Conservation (phyloP, 768 basidiomycete species). For the Mycena venus region DNA sequence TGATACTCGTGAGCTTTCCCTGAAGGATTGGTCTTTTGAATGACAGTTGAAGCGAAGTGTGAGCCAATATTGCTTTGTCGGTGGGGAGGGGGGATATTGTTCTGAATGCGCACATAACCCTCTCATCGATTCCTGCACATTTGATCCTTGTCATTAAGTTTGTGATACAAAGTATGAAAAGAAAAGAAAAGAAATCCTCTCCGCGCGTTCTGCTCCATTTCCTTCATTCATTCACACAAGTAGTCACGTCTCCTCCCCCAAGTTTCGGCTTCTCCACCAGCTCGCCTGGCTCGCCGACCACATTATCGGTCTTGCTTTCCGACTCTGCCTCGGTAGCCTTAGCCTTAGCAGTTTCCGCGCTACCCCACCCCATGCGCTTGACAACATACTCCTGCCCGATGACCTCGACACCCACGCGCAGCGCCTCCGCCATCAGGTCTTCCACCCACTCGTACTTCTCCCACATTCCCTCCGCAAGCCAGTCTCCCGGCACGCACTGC, state of each 20-base stretch:
- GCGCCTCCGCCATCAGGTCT: slow-evolving; percentile 89
- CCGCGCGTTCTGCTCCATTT: slow-evolving; percentile 21
- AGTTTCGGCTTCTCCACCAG: slow-evolving; percentile 35
- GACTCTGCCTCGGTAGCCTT: slow-evolving; percentile 18
- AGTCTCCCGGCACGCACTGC: slow-evolving; percentile 85
- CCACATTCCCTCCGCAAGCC: slow-evolving; percentile 83
- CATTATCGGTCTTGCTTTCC: slow-evolving; percentile 36
- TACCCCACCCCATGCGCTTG: slow-evolving; percentile 87
- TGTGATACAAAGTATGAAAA: slow-evolving; percentile 24
- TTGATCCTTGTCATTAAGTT: slow-evolving; percentile 13
- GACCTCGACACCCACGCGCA: slow-evolving; percentile 89
- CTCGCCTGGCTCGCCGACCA: slow-evolving; percentile 35
- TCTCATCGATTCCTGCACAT: too few species aligned
- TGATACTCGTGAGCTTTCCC: too few species aligned
- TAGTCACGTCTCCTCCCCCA: slow-evolving; percentile 47
- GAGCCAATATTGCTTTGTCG: too few species aligned
- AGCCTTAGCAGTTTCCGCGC: slow-evolving; percentile 46
- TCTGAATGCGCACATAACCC: too few species aligned
- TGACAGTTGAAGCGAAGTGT: too few species aligned
- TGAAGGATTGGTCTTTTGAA: too few species aligned
- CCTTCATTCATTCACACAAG: slow-evolving; percentile 50
- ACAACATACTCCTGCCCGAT: slow-evolving; percentile 94
- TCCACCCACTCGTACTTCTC: slow-evolving; percentile 97
- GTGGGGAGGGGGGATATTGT: too few species aligned
- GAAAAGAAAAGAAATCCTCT: not conserved